Evolutionary conservation across 257 asterid species (phyloP).

Genomic region (Forsythia viridissima): DNA sequence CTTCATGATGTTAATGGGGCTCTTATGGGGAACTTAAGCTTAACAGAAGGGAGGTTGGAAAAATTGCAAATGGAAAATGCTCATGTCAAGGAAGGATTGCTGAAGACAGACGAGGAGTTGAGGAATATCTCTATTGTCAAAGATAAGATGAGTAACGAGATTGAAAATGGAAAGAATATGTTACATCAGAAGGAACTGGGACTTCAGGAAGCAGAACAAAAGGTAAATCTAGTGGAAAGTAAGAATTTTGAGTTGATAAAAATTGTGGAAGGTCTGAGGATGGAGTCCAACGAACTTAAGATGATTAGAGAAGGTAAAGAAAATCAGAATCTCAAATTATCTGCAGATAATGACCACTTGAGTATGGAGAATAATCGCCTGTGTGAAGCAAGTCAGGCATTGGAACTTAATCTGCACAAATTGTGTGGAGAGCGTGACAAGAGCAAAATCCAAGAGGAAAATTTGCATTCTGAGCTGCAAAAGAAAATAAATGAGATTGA

Average conservation of each 20-base stretch:
- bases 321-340: conserved; percentile 41
- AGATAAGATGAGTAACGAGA: conserved; percentile 44
- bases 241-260: conserved; percentile 45
- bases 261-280: conserved; percentile 42
- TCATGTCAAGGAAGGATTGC: conserved; percentile 45
- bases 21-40: conserved; percentile 46
- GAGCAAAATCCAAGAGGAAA: conserved; percentile 45
- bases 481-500: conserved; percentile 43
- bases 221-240: conserved; percentile 40
- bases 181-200: conserved; percentile 43
- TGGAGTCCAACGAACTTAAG: conserved; percentile 35
- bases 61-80: conserved; percentile 51
- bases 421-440: conserved; percentile 38
- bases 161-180: conserved; percentile 42
- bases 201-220: conserved; percentile 49
- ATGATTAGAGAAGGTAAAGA: conserved; percentile 37
- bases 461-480: conserved; percentile 54
- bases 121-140: conserved; percentile 29
- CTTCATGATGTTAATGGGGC: conserved; percentile 43
- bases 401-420: conserved; percentile 43
- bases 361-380: conserved; percentile 38
- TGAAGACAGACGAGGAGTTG: conserved; percentile 46
- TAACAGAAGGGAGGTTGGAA: conserved; percentile 49
- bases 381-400: conserved; percentile 40
- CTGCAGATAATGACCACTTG: conserved; percentile 45